Evolutionary conservation across 768 basidiomycete genomes (phyloP), one percentile per base, ranked within the genome.

Genomic region (Psilocybe cubensis): DNA sequence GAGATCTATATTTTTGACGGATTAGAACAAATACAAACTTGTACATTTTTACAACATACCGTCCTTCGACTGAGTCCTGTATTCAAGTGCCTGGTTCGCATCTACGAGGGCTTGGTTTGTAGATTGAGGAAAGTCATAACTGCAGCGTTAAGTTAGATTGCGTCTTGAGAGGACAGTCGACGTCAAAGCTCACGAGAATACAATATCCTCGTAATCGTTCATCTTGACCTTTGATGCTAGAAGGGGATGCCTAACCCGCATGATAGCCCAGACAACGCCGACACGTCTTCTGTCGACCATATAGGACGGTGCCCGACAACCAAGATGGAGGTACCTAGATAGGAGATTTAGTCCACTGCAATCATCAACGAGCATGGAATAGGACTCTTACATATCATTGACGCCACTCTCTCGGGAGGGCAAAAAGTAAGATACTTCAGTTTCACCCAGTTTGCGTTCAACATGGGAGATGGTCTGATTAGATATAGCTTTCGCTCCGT

Each of bases 331-430:
- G 68, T 93, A 93, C 92, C 91, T 94, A 29, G 31, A 48, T 48
- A 48, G 24, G 28, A 27, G 47, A 28, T 28, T 23, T 6, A 25
- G 12, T 27, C 31, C 4, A 18, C 24, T n/a, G n/a, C n/a, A n/a
- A n/a, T n/a, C 5, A n/a, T 31, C 29, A n/a, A 24, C 14, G 20
- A 24, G n/a, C 41, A 40, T 10, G 24, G 31, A 57, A 24, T 40
- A 45, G 6, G 17, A 31, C 35, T 68, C 84, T 58, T 64, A 92
- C 92, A 95, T 94, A 68, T 95, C 92, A 63, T 95, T 95, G 29
- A 94, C 92, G 4, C 90, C 90, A 52, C 77, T 83, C 43, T 85
- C 86, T n/a, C 92, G 79, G 3, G 86, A 85, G 2, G 90, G 92
- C 9, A 94, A 78, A 68, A 83, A 94, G 71, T 93, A 95, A 1